phyloP scores from a whole-genome alignment of 2,329 filamentous ascomycete species.

The Teratosphaeria viscida region DNA sequence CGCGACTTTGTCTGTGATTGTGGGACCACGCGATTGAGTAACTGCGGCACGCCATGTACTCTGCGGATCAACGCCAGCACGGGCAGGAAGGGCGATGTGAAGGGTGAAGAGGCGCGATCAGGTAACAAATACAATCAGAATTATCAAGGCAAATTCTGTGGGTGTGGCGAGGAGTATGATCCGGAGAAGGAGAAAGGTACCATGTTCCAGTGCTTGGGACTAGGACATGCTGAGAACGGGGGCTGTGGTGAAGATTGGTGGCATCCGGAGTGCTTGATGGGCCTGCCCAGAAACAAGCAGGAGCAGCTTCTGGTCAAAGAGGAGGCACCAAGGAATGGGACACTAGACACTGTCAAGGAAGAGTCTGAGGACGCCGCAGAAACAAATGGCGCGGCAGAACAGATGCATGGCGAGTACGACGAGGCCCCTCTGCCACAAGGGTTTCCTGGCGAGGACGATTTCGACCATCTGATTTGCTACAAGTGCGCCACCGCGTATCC shows the following conservation, averaged over 20 bases:
- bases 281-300: slow-evolving; percentile 58
- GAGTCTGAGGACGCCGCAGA: slow-evolving; percentile 25
- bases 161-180: slow-evolving; percentile 79
- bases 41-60: slow-evolving; percentile 57
- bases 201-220: slow-evolving; percentile 93
- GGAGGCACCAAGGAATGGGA: slow-evolving; percentile 12
- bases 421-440: slow-evolving; percentile 64
- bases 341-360: slow-evolving; percentile 19
- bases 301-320: slow-evolving; percentile 6
- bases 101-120: slow-evolving; percentile 59
- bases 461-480: slow-evolving; percentile 86
- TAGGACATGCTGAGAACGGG: slow-evolving; percentile 68
- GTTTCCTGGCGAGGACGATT: slow-evolving; percentile 81
- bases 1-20: slow-evolving; percentile 95
- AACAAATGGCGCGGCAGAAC: slow-evolving; percentile 29
- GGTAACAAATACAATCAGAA: slow-evolving; percentile 93
- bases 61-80: slow-evolving; percentile 64
- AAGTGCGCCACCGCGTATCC: slow-evolving; percentile 80
- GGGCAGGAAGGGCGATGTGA: slow-evolving; percentile 65
- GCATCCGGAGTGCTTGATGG: slow-evolving; percentile 85
- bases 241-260: slow-evolving; percentile 98
- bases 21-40: slow-evolving; percentile 68
- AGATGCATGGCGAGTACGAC: slow-evolving; percentile 38
- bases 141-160: slow-evolving; percentile 86
- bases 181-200: slow-evolving; percentile 83